These are phyloP conservation scores for Cystobasidium onofrii DNA, from an alignment of 768 basidiomycete species.

Conservation along the genomic window DNA sequence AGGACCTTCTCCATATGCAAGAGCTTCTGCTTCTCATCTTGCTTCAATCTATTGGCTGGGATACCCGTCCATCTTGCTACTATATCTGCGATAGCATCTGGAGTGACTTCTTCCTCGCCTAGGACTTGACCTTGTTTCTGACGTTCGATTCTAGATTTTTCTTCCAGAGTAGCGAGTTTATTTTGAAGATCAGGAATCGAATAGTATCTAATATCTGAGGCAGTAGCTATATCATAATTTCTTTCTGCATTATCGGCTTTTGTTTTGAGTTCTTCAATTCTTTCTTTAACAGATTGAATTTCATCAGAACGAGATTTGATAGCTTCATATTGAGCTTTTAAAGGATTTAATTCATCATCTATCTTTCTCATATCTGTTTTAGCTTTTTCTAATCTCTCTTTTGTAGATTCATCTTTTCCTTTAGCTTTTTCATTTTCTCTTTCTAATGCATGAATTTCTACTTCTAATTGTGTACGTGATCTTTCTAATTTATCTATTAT, in stretches of 20 bases:
- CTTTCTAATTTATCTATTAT: conserved; percentile 84
- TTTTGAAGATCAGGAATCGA: conserved; percentile 78
- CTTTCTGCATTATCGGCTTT: conserved; percentile 91
- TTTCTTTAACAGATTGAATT: conserved; percentile 58
- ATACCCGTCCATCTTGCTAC: conserved; percentile 73
- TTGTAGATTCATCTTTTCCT: conserved; percentile 55
- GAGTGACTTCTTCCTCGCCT: conserved; percentile 47
- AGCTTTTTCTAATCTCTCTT: conserved; percentile 69
- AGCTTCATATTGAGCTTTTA: conserved; percentile 45
- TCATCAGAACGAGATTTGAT: conserved; percentile 37
- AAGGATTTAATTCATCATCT: conserved; percentile 48
- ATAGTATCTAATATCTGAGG: conserved; percentile 82
- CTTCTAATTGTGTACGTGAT: conserved; percentile 77
- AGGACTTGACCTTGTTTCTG: conserved; percentile 45
- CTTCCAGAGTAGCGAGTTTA: conserved; percentile 51
- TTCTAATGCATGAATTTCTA: conserved; percentile 88
- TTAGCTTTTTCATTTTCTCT: conserved; percentile 84
- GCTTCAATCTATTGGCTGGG: conserved; percentile 30
- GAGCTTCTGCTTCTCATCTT: conserved; percentile 61
- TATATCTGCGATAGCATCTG: conserved; percentile 80
- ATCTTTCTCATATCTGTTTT: conserved; percentile 64
- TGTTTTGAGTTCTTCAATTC: conserved; percentile 79
- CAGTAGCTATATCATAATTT: conserved; percentile 58
- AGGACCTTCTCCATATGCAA: conserved; percentile 82
- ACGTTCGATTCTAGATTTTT: conserved; percentile 63